These are phyloP conservation scores for Solanum ahanhuiri DNA, from an alignment of 257 asterid species.

Conservation along the genomic window DNA sequence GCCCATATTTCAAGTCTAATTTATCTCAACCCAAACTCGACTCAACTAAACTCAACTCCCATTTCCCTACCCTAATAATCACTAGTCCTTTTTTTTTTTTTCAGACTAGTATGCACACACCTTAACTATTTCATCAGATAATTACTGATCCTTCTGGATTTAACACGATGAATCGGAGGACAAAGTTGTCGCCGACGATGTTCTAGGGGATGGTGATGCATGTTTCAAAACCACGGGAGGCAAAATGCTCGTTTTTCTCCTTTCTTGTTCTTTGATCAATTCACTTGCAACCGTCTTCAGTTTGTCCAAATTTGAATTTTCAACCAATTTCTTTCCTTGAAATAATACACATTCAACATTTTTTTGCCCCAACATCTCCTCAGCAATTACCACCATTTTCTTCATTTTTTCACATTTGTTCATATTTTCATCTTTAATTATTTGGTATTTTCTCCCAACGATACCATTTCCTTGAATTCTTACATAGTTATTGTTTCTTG, in stretches of 20 bases:
- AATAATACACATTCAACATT: constrained; percentile 62
- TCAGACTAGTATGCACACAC: background rate
- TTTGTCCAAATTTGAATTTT: constrained; percentile 43
- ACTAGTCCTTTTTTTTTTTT: background rate
- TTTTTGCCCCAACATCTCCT: constrained; percentile 47
- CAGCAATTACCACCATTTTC: constrained; percentile 11
- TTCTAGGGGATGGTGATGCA: constrained; percentile 34
- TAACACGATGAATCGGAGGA: constrained; percentile 40
- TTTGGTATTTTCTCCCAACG: background rate
- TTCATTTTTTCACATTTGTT: background rate
- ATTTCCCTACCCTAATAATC: background rate
- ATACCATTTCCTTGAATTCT: constrained; percentile 62
- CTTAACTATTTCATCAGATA: background rate
- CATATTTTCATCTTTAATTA: background rate
- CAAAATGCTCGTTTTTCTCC: constrained; percentile 41
- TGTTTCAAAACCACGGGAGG: constrained; percentile 47
- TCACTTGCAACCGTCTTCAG: constrained; percentile 37
- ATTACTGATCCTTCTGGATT: background rate
- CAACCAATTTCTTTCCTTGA: constrained; percentile 52
- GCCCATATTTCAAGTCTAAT: background rate
- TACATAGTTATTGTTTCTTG: constrained; percentile 37
- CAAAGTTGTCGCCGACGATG: constrained; percentile 56
- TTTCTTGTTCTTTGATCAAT: constrained; percentile 54
- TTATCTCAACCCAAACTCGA: background rate
- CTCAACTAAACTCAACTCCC: background rate